Evolutionary conservation across 2,329 filamentous ascomycete genomes (phyloP).

Genomic region (Tolypocladium pustulatum): DNA sequence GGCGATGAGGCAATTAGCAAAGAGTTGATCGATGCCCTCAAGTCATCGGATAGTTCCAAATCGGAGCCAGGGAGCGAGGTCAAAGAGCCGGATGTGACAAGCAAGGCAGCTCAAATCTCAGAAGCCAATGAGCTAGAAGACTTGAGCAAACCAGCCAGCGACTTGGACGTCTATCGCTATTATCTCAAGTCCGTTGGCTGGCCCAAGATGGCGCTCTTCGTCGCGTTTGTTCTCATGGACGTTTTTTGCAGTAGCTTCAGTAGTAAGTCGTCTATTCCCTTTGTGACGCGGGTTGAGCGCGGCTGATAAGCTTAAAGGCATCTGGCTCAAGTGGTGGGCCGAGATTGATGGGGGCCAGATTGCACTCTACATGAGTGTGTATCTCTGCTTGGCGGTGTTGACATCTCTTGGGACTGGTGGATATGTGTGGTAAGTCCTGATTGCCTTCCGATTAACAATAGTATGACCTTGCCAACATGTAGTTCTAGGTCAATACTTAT

Average conservation of each 20-base stretch:
- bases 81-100: not conserved
- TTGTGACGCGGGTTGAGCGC: not conserved
- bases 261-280: not conserved
- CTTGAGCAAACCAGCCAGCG: constrained; percentile 2
- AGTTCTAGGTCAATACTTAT: constrained; percentile 4
- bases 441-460: not conserved
- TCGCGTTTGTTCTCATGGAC: constrained; percentile 3
- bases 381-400: constrained; percentile 5
- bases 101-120: not conserved
- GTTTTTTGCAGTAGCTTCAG: constrained; percentile 5
- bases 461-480: not conserved
- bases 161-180: constrained; percentile 8
- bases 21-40: not conserved
- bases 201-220: constrained; percentile 3
- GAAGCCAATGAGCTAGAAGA: constrained; percentile 3
- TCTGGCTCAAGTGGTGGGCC: constrained; percentile 23
- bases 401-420: constrained; percentile 1
- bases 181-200: constrained; percentile 8
- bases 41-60: not conserved
- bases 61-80: not conserved
- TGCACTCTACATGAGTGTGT: constrained; percentile 7
- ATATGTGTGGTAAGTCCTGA: constrained; percentile 5
- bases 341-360: constrained; percentile 8
- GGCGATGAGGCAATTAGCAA: not conserved
- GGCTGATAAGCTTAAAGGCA: constrained; percentile 2